Base-by-base conservation (phyloP, 2,329 filamentous ascomycete species). In the Xylaria sp. region DNA sequence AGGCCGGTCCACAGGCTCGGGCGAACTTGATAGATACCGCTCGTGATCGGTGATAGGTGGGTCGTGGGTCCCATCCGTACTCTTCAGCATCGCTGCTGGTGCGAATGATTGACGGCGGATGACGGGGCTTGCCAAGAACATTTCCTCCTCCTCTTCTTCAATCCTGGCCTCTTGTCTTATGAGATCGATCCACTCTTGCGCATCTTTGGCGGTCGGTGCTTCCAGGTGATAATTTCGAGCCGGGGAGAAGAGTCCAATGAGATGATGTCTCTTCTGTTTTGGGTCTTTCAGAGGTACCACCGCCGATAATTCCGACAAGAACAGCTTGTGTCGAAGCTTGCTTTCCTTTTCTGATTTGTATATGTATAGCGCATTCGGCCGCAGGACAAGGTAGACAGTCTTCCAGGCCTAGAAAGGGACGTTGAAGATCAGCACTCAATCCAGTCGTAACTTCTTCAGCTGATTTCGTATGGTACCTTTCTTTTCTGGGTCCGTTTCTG, bases 271-370 rank as follows among this genome's bases (percentile, higher is more conserved):
- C 79, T 92, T 94, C 70, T 94, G 90, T 81, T 97, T 97, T 9
- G 93, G 92, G 75, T 97, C 94, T 76, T 93, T 94, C 72, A 98
- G 90, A 68, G 93, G 89, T 1, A 94, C 93, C 54, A 97, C 93
- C 8, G 96, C 94, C 2, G 94, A 98, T 68, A 98, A 88, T 70
- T 99, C 96, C 52, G 93, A 92, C 48, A 98, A 88, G 77, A 91
- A 90, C 76, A 99, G 90, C 78, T 97, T 94, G 77, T 97, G 91
- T 62, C 93, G 92, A 52, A 99, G 88, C 80, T 94, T 94, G 75
- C 92, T 92, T 82, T 98, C 94, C 75, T 94, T 92, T 75, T 93
- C 89, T 78, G 95, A 92, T 81, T 95, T 97, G 87, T 99, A 99
- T 70, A 98, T 91, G 61, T 93, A 98, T 41, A 99, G 87, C 23